Conservation (phyloP, 2,329 filamentous ascomycete genomes). For the Diaporthe ampelina region DNA sequence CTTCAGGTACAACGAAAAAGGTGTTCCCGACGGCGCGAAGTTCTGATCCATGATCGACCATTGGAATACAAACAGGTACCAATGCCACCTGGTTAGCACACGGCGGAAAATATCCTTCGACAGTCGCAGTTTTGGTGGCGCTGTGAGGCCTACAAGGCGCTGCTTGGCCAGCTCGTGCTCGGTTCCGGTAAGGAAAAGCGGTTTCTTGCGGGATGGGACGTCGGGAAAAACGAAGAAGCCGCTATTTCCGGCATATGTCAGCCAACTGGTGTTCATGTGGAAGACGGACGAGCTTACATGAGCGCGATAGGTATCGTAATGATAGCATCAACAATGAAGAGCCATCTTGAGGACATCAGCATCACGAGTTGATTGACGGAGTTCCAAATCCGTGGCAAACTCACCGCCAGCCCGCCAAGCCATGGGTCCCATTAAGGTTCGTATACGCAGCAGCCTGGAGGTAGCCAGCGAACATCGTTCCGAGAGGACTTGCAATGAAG, state of each 20-base stretch:
- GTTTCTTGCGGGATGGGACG: slow-evolving; percentile 7
- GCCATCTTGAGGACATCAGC: not conserved
- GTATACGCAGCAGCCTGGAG: slow-evolving; percentile 59
- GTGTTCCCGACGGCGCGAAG: not conserved
- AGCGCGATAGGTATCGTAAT: slow-evolving; percentile 7
- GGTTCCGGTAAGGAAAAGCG: not conserved
- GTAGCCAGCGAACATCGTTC: slow-evolving; percentile 63
- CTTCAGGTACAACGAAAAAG: not conserved
- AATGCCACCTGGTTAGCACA: slow-evolving; percentile 9
- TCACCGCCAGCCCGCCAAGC: slow-evolving; percentile 64
- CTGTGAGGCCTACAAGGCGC: not conserved
- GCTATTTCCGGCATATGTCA: not conserved
- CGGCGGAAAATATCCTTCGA: slow-evolving; percentile 10
- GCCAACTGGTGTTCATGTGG: not conserved
- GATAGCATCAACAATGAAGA: slow-evolving; percentile 7
- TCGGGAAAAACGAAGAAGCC: slow-evolving; percentile 8
- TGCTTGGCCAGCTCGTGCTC: not conserved
- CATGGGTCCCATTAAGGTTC: slow-evolving; percentile 61
- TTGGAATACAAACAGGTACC: not conserved
- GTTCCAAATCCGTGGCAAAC: too few species aligned
- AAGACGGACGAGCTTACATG: not conserved
- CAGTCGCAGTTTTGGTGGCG: not conserved
- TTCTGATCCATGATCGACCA: slow-evolving; percentile 11
- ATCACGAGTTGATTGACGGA: too few species aligned
- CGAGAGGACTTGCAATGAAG: slow-evolving; percentile 64